phyloP scores from a whole-genome alignment of 192 early-diverging fungal genomes.

The Coemansia sp. region DNA sequence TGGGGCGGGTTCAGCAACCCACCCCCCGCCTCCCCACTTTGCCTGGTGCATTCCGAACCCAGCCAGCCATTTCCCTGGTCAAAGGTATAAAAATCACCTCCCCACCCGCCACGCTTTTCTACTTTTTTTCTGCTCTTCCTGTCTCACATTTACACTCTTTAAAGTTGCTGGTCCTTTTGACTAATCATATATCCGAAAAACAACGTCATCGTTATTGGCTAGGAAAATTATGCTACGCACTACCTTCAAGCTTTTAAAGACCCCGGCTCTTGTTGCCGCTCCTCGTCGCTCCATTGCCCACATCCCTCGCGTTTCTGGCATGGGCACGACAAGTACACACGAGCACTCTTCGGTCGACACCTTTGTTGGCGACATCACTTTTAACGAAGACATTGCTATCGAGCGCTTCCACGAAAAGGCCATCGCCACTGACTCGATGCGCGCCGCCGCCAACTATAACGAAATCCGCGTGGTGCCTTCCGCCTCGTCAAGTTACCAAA shows the following conservation, averaged over 20 bases:
- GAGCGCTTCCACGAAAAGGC: conserved; percentile 51
- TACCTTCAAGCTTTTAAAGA: conserved; percentile 10
- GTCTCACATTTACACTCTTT: background rate
- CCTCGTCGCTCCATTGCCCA: conserved; percentile 30
- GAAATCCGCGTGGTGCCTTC: conserved; percentile 40
- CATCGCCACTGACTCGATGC: conserved; percentile 47
- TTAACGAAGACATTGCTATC: conserved; percentile 51
- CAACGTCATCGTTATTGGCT: background rate
- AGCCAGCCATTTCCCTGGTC: background rate
- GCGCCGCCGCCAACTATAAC: conserved; percentile 45
- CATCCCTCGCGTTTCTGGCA: conserved; percentile 40
- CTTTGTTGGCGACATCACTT: conserved; percentile 36
- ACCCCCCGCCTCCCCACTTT: background rate
- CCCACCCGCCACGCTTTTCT: background rate
- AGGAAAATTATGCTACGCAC: conserved; percentile 21
- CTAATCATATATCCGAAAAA: background rate
- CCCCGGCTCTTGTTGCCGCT: conserved; percentile 3
- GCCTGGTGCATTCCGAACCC: background rate
- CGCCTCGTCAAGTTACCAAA: conserved; percentile 38
- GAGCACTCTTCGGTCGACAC: conserved; percentile 35
- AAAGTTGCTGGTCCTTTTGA: background rate
- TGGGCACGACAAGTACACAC: conserved; percentile 30
- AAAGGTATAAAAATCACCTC: background rate
- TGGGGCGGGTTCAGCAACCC: conserved; percentile 1
- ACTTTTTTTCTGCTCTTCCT: background rate